phyloP scores from a whole-genome alignment of 2,329 filamentous ascomycete genomes.

The Alternaria infectoria region DNA sequence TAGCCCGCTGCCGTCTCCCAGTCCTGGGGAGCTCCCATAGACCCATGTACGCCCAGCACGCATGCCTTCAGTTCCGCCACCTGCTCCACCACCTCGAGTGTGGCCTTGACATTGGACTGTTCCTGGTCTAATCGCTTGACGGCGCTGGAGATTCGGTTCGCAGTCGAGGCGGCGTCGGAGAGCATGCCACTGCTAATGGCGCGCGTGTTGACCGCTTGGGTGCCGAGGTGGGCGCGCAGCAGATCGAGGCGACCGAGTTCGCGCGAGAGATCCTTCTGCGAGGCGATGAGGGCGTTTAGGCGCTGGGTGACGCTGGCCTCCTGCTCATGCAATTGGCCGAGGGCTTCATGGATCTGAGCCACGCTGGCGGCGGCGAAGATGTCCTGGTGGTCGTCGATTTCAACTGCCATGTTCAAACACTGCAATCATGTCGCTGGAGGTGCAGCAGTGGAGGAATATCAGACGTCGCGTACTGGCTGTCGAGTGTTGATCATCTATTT shows the following conservation, averaged over 20 bases:
- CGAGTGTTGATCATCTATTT: slow-evolving; percentile 1
- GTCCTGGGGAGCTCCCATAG: slow-evolving; percentile 97
- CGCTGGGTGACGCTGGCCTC: slow-evolving; percentile 76
- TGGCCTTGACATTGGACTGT: slow-evolving; percentile 89
- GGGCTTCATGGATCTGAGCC: slow-evolving; percentile 78
- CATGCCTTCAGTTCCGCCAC: slow-evolving; percentile 97
- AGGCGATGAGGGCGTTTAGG: slow-evolving; percentile 77
- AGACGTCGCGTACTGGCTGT: background rate
- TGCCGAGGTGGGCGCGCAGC: slow-evolving; percentile 83
- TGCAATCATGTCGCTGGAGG: slow-evolving; percentile 12
- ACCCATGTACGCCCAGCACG: slow-evolving; percentile 89
- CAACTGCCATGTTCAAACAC: slow-evolving; percentile 22
- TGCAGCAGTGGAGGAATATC: background rate
- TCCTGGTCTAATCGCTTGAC: slow-evolving; percentile 89
- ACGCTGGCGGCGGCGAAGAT: slow-evolving; percentile 73
- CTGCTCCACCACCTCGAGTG: slow-evolving; percentile 90
- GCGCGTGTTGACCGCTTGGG: slow-evolving; percentile 83
- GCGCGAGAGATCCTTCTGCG: slow-evolving; percentile 84
- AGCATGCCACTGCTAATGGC: slow-evolving; percentile 91
- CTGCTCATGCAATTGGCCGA: slow-evolving; percentile 75
- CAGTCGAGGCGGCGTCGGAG: slow-evolving; percentile 81
- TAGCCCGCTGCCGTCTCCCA: slow-evolving; percentile 97
- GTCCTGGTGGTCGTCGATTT: slow-evolving; percentile 27
- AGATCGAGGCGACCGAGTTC: slow-evolving; percentile 88
- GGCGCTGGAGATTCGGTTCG: slow-evolving; percentile 81